These are phyloP conservation scores for Ramalina peruviana DNA, from an alignment of 495 filamentous ascomycete genomes.

Conservation along the genomic window DNA sequence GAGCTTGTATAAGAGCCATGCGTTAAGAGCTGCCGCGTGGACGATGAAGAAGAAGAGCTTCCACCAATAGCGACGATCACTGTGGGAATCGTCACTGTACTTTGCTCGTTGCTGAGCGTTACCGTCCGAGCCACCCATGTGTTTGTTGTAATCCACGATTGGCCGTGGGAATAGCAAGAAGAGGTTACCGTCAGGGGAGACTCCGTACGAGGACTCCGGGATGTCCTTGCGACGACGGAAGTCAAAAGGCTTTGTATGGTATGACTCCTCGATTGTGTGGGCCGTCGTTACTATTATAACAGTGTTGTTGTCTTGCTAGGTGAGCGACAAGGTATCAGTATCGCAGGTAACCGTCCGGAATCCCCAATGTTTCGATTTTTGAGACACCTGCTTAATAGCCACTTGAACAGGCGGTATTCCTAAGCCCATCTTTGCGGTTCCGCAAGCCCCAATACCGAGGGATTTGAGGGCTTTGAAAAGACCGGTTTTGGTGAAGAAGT, in stretches of 20 bases:
- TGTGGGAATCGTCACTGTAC: neutral
- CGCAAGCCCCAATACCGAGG: neutral
- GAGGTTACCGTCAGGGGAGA: neutral
- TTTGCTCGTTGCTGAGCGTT: neutral
- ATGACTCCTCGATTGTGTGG: neutral
- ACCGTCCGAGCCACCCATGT: neutral
- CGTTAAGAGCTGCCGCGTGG: neutral
- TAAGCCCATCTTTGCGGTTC: neutral
- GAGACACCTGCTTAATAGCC: neutral
- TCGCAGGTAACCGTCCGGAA: neutral
- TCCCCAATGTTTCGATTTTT: neutral
- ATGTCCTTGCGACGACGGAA: neutral
- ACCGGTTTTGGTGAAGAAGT: neutral
- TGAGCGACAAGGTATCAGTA: neutral
- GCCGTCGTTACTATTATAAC: neutral
- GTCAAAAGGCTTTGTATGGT: neutral
- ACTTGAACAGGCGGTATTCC: neutral
- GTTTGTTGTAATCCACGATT: neutral
- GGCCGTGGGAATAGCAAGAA: neutral
- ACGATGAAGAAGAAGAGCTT: neutral
- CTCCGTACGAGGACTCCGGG: neutral
- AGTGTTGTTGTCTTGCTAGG: neutral
- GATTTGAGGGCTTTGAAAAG: neutral
- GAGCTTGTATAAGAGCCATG: neutral
- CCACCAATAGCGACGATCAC: neutral